Evolutionary conservation across 257 asterid genomes (phyloP), one percentile per base, ranked within the genome.

Genomic region (Primulina eburnea): DNA sequence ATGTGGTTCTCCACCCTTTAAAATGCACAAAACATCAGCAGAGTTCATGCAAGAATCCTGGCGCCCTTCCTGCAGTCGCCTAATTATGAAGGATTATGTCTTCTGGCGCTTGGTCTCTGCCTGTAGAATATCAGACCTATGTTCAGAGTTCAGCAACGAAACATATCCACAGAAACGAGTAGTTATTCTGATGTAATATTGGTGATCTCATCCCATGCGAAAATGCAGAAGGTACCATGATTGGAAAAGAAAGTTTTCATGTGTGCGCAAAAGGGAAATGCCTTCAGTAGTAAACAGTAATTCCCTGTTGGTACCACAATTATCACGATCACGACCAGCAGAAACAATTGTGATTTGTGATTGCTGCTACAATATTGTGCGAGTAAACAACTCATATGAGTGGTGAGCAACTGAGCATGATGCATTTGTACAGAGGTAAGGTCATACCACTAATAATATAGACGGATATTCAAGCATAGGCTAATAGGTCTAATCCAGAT

Each of bases 91-190:
- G 28, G 57, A 73, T 66, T 78, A 85, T 77, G 73, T 82, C 84
- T 74, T 85, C 77, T 76, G 87, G 68, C 90, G 85, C 77, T 85
- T 85, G 17, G 75, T 64, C 80, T 29, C 84, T 52, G 64, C 81
- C 90, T 85, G 81, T 38, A 79, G 18, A 32, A 7, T 18, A 58
- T 38, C 9, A 30, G 8, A 64, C 60, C 35, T 37, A 62, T 16
- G 24, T 12, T 67, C 18, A 17, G 34, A 18, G 14, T 43, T 8
- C 4, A 17, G 32, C 9, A 20, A 64, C 9, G 2, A 6, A 5
- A 9, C 32, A 18, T 28, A 67, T 14, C 10, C 62, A 12, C 6
- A 14, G 12, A 7, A 28, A 29, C 14, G 61, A 29, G 26, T 35
- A 35, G 10, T 7, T 35, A 35, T 35, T 6, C 40, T 1, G 40